Evolutionary conservation across 179 eudicot species (phyloP).

Genomic region (Amaranthus tricolor): DNA sequence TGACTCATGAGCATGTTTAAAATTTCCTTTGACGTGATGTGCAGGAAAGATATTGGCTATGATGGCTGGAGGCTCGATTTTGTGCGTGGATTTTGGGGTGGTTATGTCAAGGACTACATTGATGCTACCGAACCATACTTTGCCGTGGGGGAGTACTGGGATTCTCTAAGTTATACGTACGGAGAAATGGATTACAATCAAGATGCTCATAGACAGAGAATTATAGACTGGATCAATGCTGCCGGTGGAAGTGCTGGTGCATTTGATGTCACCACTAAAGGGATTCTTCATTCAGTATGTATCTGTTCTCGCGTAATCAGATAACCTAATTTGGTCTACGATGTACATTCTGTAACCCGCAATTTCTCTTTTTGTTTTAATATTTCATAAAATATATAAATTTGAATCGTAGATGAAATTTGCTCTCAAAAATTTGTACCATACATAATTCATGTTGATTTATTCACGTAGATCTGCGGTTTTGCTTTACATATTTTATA

Average conservation of each 20-base stretch:
- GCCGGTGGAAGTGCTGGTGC: slow-evolving; percentile 92
- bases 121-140: slow-evolving; percentile 78
- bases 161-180: slow-evolving; percentile 83
- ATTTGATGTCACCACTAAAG: slow-evolving; percentile 98
- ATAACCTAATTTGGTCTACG: background rate
- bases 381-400: background rate
- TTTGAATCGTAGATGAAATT: background rate
- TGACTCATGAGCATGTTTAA: background rate
- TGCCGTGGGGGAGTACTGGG: slow-evolving; percentile 99
- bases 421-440: background rate
- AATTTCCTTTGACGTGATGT: slow-evolving; percentile 21
- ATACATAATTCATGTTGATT: background rate
- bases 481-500: no score
- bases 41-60: slow-evolving; percentile 93
- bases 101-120: slow-evolving; percentile 94
- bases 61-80: slow-evolving; percentile 99
- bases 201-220: slow-evolving; percentile 95
- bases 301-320: background rate
- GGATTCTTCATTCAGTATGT: slow-evolving; percentile 93
- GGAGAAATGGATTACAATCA: slow-evolving; percentile 94
- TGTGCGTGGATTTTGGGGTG: slow-evolving; percentile 99
- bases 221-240: slow-evolving; percentile 94
- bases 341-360: background rate
- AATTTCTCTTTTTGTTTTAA: background rate
- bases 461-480: background rate